Evolutionary conservation across 768 basidiomycete genomes (phyloP), one percentile per base, ranked within the genome.

Genomic region (Tricholoma furcatifolium): DNA sequence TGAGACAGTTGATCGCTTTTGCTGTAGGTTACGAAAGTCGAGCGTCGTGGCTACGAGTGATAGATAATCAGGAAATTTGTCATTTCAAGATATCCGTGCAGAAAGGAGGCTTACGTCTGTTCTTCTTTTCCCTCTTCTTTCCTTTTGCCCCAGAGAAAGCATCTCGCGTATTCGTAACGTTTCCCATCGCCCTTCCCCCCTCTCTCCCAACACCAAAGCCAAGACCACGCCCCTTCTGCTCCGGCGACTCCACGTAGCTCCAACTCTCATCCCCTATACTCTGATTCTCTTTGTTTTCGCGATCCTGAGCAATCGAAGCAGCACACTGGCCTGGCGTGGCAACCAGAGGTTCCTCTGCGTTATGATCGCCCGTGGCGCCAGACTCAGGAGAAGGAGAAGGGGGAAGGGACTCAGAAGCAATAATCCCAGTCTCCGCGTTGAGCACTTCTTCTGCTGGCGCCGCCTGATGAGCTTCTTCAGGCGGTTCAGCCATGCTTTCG

Each of bases 51-150:
- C 85, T 88, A 24, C 9, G 8, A 17, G 20, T 24, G 10, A 63
- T 31, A 49, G 17, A 1, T 43, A 17, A 48, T 43, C 38, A 46
- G 30, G 56, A 52, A 17, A 38, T 61, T 40, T 41, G 51, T 18
- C 35, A 43, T 42, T 43, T 44, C 45, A 48, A 51, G 31, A 15
- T 54, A 41, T 12, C 21, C 14, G 30, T 43, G 24, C 21, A 32
- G 30, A 46, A 47, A 36, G 39, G 27, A 34, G 1, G 72, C 83
- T 70, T 67, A 89, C 87, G 80, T 47, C 59, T 55, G 2, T 43
- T 43, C 46, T 78, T 85, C 63, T 74, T 78, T 47, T 80, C 78
- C 66, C 76, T 85, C 60, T 74, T 79, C 59, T 67, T 78, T 21
- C 64, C 65, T 39, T 71, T 71, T 9, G 60, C 36, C 31, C 62